Evolutionary conservation across 2,329 filamentous ascomycete genomes (phyloP).

Genomic region (Penicillium brasilianum): DNA sequence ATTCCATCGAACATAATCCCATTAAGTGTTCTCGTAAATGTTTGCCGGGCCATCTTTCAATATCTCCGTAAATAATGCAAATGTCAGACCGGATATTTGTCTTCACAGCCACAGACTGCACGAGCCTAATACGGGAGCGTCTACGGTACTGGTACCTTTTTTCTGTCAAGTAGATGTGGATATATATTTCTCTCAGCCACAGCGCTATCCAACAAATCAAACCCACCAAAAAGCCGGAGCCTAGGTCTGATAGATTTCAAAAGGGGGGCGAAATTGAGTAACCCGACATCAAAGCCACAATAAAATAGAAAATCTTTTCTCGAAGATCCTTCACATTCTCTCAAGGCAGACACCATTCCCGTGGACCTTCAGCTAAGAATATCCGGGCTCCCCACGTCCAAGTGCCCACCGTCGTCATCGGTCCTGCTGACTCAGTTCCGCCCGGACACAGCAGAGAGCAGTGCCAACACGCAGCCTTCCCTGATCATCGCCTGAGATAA

Average conservation of each 20-base stretch:
- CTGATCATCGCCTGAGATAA: constrained; percentile 11
- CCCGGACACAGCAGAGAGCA: constrained; percentile 19
- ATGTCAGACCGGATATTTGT: neutral
- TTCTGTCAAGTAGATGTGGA: neutral
- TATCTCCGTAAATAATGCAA: neutral
- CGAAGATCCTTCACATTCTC: neutral
- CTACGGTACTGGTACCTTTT: too few relatives aligned
- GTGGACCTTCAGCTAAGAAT: constrained; percentile 16
- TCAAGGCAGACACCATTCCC: constrained; percentile 20
- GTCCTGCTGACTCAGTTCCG: constrained; percentile 29
- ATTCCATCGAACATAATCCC: neutral
- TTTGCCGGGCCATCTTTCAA: neutral
- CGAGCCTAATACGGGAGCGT: neutral
- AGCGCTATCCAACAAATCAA: constrained; percentile 10
- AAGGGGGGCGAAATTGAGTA: neutral
- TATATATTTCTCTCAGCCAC: constrained; percentile 10
- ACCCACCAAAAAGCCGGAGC: constrained; percentile 11
- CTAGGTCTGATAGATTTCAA: neutral
- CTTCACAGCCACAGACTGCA: neutral
- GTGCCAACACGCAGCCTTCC: constrained; percentile 9
- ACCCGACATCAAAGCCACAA: neutral
- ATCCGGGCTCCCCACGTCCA: constrained; percentile 11
- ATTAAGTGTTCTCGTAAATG: neutral
- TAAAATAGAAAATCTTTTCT: too few relatives aligned
- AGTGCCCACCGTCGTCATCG: constrained; percentile 24